Base-by-base conservation (phyloP, 148 eudicot genomes). In the Heliosperma pusillum region DNA sequence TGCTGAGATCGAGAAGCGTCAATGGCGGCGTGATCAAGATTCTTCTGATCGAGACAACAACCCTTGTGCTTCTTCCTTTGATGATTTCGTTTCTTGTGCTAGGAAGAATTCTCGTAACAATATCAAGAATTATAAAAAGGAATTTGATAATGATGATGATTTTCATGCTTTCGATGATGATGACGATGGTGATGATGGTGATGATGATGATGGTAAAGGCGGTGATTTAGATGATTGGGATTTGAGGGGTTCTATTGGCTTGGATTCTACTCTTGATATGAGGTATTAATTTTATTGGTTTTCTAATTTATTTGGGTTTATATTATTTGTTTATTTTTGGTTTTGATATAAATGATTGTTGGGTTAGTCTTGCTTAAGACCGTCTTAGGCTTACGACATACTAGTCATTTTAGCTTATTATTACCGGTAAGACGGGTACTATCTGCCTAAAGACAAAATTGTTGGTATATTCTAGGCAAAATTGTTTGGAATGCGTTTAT, bases 261-360 rank as follows among this genome's bases (percentile, higher is more conserved):
- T 81, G 84, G 84, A 81, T 74, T 70, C 80, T 22, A 81, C 84
- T 15, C 81, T 81, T 78, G 84, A 81, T 55, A 53, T 63, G 84
- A 81, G 84, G 84, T 81, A 73, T 2, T 71, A n/a, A n/a, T 25
- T 59, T 45, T 3, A 1, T 30, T 0, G 53, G 7, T 27, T 22
- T 12, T 1, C 11, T 42, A 19, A 24, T 27, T 42, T 20, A 19
- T 58, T 1, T 6, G 2, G 0, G 8, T 30, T 4, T 20, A 10
- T 69, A 16, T 63, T 24, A 12, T 36, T n/a, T n/a, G n/a, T n/a
- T n/a, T n/a, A n/a, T n/a, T n/a, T n/a, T n/a, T n/a, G n/a, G n/a
- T n/a, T n/a, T n/a, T n/a, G n/a, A n/a, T n/a, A n/a, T n/a, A n/a
- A n/a, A n/a, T n/a, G n/a, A n/a, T n/a, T n/a, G n/a, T n/a, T n/a